Evolutionary conservation across 345 rosid genomes (phyloP), one percentile per base, ranked within the genome.

Genomic region (Sisymbrium irio): DNA sequence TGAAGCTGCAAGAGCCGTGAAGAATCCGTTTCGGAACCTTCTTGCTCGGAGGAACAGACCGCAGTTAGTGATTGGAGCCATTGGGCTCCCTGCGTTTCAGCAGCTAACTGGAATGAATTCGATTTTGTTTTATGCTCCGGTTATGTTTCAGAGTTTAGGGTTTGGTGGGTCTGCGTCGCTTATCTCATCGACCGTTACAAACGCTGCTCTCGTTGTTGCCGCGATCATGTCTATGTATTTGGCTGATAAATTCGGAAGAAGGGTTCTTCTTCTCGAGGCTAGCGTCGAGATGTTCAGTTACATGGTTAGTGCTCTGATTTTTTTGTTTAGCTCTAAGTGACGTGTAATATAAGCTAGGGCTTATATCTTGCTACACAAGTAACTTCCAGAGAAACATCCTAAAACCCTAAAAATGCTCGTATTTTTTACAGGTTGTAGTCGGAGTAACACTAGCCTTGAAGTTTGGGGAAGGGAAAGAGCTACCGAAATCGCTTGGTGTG

Each of bases 41-140:
- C 72, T 87, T 2, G 32, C 65, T 63, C 70, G 86, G 14, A 88
- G 74, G 83, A 92, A 90, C 63, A 81, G 88, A 18, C 95, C 96
- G 3, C 95, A 90, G 57, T 62, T 92, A 76, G 65, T 88, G 9
- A 80, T 88, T 6, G 96, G 98, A 42, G 92, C 95, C 3, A 28
- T 90, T 6, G 96, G 87, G 9, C 83, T 88, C 41, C 96, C 98
- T 0, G 90, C 90, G 28, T 92, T 90, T 62, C 98, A 90, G 62
- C 95, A 92, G 65, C 81, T 92, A 42, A 92, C 96, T 0, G 96
- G 93, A 19, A 92, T 84, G 86, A 89, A 90, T 77, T 89, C 94
- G 12, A 90, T 92, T 56, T 83, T 92, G 62, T 92, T 90, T 76
- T 92, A 92, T 62, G 95, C 95, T 57, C 96, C 95, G 0, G 92